A percentile compares a stretch with the other conserved stretches of the same genome.
These are phyloP conservation scores for Plasmopara muralis DNA, from an alignment of 352 stramenopile species.

Conservation along the genomic window DNA sequence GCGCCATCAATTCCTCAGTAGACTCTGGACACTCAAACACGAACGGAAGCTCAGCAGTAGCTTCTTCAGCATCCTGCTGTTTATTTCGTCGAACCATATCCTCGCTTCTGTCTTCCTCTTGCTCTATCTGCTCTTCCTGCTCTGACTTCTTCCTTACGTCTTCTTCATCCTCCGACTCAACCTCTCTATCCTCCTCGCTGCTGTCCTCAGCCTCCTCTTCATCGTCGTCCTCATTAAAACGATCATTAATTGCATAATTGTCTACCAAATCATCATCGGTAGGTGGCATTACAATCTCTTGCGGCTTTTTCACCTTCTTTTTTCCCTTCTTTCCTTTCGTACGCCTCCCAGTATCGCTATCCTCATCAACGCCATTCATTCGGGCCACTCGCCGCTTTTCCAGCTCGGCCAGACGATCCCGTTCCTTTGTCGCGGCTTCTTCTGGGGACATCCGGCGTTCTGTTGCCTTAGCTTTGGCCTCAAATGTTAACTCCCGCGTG, in stretches of 20 bases:
- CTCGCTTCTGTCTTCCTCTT: conserved; percentile 43
- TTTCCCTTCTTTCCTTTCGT: conserved; percentile 47
- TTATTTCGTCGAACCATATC: conserved; percentile 78
- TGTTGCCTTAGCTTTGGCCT: conserved; percentile 89
- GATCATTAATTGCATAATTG: conserved; percentile 66
- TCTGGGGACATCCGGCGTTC: conserved; percentile 93
- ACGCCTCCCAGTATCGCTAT: conserved; percentile 34
- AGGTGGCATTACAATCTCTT: conserved; percentile 67
- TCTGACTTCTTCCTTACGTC: conserved; percentile 36
- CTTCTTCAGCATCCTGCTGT: conserved; percentile 40
- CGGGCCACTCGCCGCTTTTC: conserved; percentile 91
- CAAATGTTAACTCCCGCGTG: conserved; percentile 79
- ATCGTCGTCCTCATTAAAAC: conserved; percentile 36
- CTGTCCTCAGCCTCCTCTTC: conserved; percentile 58
- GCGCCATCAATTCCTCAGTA: conserved; percentile 79
- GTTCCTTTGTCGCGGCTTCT: conserved; percentile 90
- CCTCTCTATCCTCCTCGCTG: conserved; percentile 40
- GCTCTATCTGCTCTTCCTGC: conserved; percentile 33
- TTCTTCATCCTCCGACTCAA: conserved; percentile 40
- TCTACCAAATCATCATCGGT: conserved; percentile 89
- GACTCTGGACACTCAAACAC: conserved; percentile 92
- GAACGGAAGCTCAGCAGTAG: conserved; percentile 88
- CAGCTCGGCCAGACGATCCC: conserved; percentile 86
- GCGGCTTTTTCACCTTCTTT: conserved; percentile 37
- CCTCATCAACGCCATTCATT: conserved; percentile 90